Percentiles rank a stretch among this genome's conserved stretches.
These are phyloP conservation scores for Hyphodiscus sp. DNA, from an alignment of 2,329 filamentous ascomycete genomes.

Conservation along the genomic window DNA sequence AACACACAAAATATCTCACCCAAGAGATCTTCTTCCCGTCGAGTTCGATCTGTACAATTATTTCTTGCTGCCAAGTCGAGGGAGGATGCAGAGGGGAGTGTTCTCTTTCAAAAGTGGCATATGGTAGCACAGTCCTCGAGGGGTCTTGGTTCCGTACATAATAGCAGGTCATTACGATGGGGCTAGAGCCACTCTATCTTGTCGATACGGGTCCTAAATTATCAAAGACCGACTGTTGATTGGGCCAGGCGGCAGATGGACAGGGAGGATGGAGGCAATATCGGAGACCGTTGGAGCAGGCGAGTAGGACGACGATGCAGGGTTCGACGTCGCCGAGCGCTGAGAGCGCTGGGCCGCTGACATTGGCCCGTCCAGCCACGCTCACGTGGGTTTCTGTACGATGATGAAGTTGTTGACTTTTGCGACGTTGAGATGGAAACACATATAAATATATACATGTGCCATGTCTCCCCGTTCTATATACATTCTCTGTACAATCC, in stretches of 20 bases:
- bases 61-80: background rate
- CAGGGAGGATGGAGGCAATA: background rate
- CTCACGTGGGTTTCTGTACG: background rate
- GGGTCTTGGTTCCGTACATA: no score
- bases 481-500: no score
- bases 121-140: background rate
- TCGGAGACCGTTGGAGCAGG: background rate
- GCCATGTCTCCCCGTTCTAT: no score
- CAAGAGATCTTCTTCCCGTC: background rate
- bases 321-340: background rate
- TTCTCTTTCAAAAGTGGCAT: no score
- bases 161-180: background rate
- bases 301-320: no score
- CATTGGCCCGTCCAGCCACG: background rate
- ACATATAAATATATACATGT: no score
- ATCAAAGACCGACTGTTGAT: background rate
- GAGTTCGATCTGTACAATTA: background rate
- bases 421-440: background rate
- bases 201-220: background rate
- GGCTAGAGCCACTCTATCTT: background rate
- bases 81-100: background rate
- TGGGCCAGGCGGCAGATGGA: background rate
- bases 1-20: background rate
- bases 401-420: background rate
- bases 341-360: background rate